These are phyloP conservation scores for Pseudogymnoascus sp. DNA, from an alignment of 2,329 filamentous ascomycete species.

Conservation along the genomic window DNA sequence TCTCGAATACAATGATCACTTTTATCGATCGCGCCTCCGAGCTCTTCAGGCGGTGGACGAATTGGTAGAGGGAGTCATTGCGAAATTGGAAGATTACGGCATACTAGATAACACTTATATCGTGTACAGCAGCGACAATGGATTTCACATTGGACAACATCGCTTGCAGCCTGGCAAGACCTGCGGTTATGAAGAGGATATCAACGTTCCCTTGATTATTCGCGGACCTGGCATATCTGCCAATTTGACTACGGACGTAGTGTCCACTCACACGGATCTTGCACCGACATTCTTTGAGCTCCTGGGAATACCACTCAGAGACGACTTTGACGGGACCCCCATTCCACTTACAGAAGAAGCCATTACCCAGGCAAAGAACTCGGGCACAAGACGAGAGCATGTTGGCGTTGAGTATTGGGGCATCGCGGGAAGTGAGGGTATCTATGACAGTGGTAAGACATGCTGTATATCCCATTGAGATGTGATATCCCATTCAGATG, in stretches of 20 bases:
- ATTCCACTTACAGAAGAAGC: conserved; percentile 31
- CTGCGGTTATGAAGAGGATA: conserved; percentile 44
- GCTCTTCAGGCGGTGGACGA: conserved; percentile 49
- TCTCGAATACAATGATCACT: conserved; percentile 42
- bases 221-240: conserved; percentile 47
- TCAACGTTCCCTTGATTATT: conserved; percentile 46
- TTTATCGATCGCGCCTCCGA: conserved; percentile 44
- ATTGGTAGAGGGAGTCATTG: conserved; percentile 41
- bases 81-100: conserved; percentile 32
- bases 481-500: not conserved
- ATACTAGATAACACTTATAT: conserved; percentile 45
- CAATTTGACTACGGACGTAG: conserved; percentile 33
- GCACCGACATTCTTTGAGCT: conserved; percentile 41
- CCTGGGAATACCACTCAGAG: conserved; percentile 29
- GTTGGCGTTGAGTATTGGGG: conserved; percentile 43
- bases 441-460: conserved; percentile 15
- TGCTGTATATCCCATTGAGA: no score
- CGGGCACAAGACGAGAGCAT: conserved; percentile 34
- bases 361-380: conserved; percentile 16
- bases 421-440: conserved; percentile 22
- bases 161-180: conserved; percentile 43
- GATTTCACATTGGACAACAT: conserved; percentile 45
- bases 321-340: conserved; percentile 39
- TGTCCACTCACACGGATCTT: conserved; percentile 48
- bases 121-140: conserved; percentile 50